phyloP scores from a whole-genome alignment of 805 yeast genomes.

The Candida namnaoensis region DNA sequence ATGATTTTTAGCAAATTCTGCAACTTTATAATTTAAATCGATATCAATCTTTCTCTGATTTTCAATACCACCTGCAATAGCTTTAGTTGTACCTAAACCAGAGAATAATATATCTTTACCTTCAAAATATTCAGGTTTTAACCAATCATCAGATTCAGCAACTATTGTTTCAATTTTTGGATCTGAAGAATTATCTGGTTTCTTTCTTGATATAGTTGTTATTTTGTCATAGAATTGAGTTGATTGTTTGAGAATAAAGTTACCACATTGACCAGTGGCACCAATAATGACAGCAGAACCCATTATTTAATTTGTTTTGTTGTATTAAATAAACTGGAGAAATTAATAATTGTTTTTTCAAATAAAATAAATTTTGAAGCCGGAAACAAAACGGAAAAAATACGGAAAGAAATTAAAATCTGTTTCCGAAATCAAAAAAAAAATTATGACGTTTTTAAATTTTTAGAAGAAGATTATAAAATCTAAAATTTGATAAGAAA shows the following conservation, averaged over 20 bases:
- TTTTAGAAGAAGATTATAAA: too few species aligned
- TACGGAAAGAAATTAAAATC: too few species aligned
- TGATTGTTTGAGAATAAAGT: conserved; percentile 38
- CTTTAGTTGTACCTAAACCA: conserved; percentile 66
- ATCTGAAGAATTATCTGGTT: conserved; percentile 5
- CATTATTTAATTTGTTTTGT: too few species aligned
- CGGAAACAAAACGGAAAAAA: too few species aligned
- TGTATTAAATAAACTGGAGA: too few species aligned
- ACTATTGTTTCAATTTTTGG: conserved; percentile 30
- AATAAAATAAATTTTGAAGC: too few species aligned
- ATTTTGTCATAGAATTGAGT: conserved; percentile 30
- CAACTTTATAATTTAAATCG: conserved; percentile 56
- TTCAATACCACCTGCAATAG: conserved; percentile 56
- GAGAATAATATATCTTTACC: conserved; percentile 37
- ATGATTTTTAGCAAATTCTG: conserved; percentile 56
- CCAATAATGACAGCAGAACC: conserved; percentile 41
- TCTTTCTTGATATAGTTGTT: conserved; percentile 43
- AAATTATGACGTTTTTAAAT: too few species aligned
- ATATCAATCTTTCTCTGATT: conserved; percentile 64
- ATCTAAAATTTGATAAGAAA: too few species aligned
- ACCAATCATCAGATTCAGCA: conserved; percentile 44
- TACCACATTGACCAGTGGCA: conserved; percentile 75
- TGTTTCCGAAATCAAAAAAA: too few species aligned
- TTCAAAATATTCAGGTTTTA: conserved; percentile 9
- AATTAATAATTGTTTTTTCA: too few species aligned